Evolutionary conservation across 2,329 filamentous ascomycete genomes (phyloP).

Genomic region (Dothideomycetes sp.): DNA sequence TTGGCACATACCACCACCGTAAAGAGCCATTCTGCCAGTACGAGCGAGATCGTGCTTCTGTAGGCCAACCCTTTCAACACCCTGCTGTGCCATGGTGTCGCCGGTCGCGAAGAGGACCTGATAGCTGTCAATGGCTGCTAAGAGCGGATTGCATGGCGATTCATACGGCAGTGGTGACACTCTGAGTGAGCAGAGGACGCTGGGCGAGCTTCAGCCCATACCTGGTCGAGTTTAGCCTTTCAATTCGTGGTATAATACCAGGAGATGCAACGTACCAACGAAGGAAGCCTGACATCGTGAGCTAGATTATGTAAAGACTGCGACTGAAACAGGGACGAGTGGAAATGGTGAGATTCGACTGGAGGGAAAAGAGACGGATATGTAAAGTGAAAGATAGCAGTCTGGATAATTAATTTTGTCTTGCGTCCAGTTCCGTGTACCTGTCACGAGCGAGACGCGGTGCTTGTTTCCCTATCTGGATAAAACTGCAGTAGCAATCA

Average conservation of each 20-base stretch:
- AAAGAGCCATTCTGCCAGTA: slow-evolving; percentile 70
- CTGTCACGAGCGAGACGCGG: too few species aligned
- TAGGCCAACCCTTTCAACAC: slow-evolving; percentile 71
- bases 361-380: too few species aligned
- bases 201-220: slow-evolving; percentile 76
- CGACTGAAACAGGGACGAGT: too few species aligned
- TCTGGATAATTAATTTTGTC: too few species aligned
- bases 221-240: slow-evolving; percentile 38
- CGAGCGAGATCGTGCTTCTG: slow-evolving; percentile 62
- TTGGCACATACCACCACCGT: slow-evolving; percentile 58
- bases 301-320: neutral
- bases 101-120: slow-evolving; percentile 83
- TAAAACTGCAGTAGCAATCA: too few species aligned
- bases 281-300: slow-evolving; percentile 8
- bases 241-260: neutral
- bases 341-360: too few species aligned
- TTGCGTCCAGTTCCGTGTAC: too few species aligned
- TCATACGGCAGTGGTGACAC: slow-evolving; percentile 67
- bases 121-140: neutral
- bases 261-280: slow-evolving; percentile 3
- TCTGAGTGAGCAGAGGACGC: slow-evolving; percentile 81
- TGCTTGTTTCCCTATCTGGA: too few species aligned
- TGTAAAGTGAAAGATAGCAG: too few species aligned
- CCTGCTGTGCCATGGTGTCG: slow-evolving; percentile 83
- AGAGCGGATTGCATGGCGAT: neutral